Conservation (phyloP, 1,139 yeast species). For the Yamadazyma diddensiae region DNA sequence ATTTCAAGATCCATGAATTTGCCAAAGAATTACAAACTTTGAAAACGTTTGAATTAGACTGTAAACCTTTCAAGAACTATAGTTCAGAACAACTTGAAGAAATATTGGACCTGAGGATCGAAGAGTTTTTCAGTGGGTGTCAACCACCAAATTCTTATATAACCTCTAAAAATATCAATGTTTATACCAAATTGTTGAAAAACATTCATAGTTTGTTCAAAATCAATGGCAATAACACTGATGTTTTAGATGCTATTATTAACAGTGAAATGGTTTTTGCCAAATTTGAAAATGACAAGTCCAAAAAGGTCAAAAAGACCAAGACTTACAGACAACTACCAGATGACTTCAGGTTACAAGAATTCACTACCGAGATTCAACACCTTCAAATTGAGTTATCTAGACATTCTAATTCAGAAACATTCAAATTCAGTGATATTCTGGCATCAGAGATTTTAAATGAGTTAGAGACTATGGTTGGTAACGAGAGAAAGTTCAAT, state of each 20-base stretch:
- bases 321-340: constrained; percentile 34
- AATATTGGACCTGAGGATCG: constrained; percentile 17
- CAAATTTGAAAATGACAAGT: constrained; percentile 18
- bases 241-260: constrained; percentile 31
- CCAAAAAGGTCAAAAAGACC: constrained; percentile 1
- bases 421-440: constrained; percentile 16
- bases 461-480: constrained; percentile 14
- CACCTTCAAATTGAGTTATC: constrained; percentile 17
- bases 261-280: constrained; percentile 25
- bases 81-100: constrained; percentile 15
- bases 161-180: constrained; percentile 16
- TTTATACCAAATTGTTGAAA: constrained; percentile 18
- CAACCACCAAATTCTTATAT: constrained; percentile 13
- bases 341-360: constrained; percentile 34
- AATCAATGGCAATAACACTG: constrained; percentile 30
- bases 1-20: constrained; percentile 21
- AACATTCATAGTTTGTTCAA: constrained; percentile 22
- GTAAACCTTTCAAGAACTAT: constrained; percentile 13
- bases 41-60: constrained; percentile 17
- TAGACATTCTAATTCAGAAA: constrained; percentile 12
- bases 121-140: constrained; percentile 13
- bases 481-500: constrained; percentile 18
- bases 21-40: constrained; percentile 20
- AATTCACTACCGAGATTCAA: constrained; percentile 31
- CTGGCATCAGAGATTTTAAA: constrained; percentile 9